A percentile compares a stretch with the other conserved stretches of the same genome.
These are phyloP conservation scores for Tulasnella sp. DNA, from an alignment of 768 basidiomycete genomes.

Conservation along the genomic window DNA sequence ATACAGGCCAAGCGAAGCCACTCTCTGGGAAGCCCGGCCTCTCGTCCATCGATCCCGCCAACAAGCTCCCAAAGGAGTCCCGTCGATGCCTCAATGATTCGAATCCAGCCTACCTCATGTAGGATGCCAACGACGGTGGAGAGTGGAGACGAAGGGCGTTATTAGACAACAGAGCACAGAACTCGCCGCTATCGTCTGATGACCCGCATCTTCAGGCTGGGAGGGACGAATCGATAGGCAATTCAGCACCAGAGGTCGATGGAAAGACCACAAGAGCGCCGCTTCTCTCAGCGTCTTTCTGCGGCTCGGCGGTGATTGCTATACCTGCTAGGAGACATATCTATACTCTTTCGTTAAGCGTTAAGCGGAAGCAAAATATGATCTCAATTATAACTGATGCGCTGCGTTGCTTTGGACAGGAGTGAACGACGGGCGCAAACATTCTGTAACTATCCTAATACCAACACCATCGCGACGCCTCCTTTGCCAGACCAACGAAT, in stretches of 20 bases:
- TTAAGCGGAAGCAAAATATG: background rate
- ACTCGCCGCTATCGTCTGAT: background rate
- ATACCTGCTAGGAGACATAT: background rate
- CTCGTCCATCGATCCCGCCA: no score
- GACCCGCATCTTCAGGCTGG: background rate
- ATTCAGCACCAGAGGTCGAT: background rate
- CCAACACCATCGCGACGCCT: background rate
- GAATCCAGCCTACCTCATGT: no score
- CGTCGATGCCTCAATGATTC: no score
- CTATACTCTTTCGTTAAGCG: background rate
- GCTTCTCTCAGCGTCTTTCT: background rate
- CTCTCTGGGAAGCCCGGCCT: no score
- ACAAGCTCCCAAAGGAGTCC: no score
- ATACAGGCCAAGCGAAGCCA: no score
- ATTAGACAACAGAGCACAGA: background rate
- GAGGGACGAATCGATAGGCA: background rate
- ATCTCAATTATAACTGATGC: background rate
- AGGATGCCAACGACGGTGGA: background rate
- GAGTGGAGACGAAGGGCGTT: background rate
- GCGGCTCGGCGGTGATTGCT: background rate
- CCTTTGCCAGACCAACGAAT: no score
- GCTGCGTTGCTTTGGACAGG: background rate
- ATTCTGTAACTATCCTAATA: background rate
- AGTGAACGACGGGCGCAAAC: background rate
- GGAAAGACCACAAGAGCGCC: background rate